phyloP scores from a whole-genome alignment of 139 green algal genomes.

The Chlorella sp. region DNA sequence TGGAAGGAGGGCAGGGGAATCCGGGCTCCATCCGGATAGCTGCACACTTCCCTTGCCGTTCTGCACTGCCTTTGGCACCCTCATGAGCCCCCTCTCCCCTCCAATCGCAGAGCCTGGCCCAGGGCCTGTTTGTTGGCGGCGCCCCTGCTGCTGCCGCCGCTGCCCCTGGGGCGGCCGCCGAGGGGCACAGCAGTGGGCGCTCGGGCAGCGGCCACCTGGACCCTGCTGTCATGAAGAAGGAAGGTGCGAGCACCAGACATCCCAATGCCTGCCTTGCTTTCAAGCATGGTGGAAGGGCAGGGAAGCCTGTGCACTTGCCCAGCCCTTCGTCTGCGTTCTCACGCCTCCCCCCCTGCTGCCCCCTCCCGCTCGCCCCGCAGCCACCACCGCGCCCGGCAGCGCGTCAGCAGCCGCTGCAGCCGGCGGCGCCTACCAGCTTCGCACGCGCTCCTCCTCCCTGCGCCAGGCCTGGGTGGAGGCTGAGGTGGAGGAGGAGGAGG shows the following conservation, averaged over 20 bases:
- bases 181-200: constrained; percentile 19
- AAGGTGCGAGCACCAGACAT: neutral
- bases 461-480: constrained; percentile 16
- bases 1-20: no score
- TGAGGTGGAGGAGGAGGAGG: constrained; percentile 5
- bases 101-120: neutral
- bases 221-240: neutral
- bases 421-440: constrained; percentile 15
- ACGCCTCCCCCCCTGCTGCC: neutral
- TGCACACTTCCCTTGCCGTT: no score
- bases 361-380: neutral
- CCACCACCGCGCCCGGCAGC: neutral
- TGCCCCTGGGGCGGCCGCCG: neutral
- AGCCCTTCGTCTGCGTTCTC: neutral
- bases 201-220: constrained; percentile 5
- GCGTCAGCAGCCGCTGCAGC: neutral
- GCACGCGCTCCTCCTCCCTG: constrained; percentile 21
- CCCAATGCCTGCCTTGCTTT: no score
- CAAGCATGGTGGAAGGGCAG: no score
- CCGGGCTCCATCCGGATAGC: no score
- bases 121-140: neutral
- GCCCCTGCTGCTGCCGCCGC: neutral
- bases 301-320: no score
- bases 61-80: no score
- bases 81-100: no score